Conservation (phyloP, 2,329 filamentous ascomycete genomes). For the Botrytis porri region DNA sequence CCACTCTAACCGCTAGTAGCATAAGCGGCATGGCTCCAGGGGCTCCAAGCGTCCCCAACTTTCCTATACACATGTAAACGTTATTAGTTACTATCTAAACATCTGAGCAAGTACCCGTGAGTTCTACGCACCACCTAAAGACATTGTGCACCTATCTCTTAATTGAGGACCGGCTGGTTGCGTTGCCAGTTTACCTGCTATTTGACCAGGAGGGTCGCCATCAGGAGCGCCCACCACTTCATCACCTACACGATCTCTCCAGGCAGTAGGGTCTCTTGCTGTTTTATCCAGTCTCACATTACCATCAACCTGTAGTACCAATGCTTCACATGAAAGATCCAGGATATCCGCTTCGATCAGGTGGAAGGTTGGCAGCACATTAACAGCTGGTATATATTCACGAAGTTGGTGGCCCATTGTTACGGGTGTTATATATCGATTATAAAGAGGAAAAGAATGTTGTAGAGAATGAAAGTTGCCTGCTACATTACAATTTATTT, state of each 20-base stretch:
- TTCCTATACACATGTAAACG: neutral
- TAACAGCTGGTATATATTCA: neutral
- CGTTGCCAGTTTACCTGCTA: neutral
- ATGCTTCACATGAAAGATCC: neutral
- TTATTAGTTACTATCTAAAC: neutral
- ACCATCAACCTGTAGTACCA: neutral
- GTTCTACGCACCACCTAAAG: neutral
- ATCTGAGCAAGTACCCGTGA: neutral
- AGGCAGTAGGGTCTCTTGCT: neutral
- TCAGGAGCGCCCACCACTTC: neutral
- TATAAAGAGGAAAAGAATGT: too few relatives aligned
- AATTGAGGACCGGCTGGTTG: neutral
- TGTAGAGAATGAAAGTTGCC: neutral
- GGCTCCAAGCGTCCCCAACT: neutral
- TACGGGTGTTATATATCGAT: neutral
- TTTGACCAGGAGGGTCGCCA: neutral
- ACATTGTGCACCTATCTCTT: neutral
- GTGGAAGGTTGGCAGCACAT: neutral
- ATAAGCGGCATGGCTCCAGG: neutral
- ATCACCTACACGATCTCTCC: neutral
- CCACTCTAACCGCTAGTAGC: neutral
- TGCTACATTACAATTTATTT: neutral
- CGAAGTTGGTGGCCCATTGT: neutral
- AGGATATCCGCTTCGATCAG: neutral
- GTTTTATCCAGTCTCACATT: neutral